A percentile compares a stretch with the other conserved stretches of the same genome.
These are phyloP conservation scores for Suillus placidus DNA, from an alignment of 768 basidiomycete species.

Conservation along the genomic window DNA sequence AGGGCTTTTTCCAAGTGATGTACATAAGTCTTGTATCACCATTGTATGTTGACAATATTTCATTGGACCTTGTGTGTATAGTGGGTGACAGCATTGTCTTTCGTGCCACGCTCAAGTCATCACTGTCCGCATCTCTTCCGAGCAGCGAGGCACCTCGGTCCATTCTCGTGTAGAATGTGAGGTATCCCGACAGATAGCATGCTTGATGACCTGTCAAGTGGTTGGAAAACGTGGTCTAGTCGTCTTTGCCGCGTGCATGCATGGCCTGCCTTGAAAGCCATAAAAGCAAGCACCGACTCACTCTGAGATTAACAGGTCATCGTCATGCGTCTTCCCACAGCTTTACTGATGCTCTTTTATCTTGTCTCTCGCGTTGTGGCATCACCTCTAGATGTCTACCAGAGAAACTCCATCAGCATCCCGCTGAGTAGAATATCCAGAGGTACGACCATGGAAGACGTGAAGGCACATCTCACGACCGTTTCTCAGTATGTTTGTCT, in stretches of 20 bases:
- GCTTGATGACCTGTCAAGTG: neutral
- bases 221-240: neutral
- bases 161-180: neutral
- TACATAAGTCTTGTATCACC: slow-evolving; percentile 3
- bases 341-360: neutral
- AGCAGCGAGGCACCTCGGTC: neutral
- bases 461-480: neutral
- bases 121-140: neutral
- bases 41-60: slow-evolving; percentile 4
- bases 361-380: neutral
- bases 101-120: neutral
- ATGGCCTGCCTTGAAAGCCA: neutral
- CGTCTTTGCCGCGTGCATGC: neutral
- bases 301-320: neutral
- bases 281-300: neutral
- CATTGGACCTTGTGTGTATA: neutral
- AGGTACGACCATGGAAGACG: neutral
- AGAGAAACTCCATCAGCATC: neutral
- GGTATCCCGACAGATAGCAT: neutral
- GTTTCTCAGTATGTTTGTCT: neutral
- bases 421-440: neutral
- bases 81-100: neutral
- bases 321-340: neutral
- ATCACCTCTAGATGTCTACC: neutral
- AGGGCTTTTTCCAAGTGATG: slow-evolving; percentile 1